Evolutionary conservation across 1,284 basidiomycete genomes (phyloP).

Genomic region (Boletellus sp.): DNA sequence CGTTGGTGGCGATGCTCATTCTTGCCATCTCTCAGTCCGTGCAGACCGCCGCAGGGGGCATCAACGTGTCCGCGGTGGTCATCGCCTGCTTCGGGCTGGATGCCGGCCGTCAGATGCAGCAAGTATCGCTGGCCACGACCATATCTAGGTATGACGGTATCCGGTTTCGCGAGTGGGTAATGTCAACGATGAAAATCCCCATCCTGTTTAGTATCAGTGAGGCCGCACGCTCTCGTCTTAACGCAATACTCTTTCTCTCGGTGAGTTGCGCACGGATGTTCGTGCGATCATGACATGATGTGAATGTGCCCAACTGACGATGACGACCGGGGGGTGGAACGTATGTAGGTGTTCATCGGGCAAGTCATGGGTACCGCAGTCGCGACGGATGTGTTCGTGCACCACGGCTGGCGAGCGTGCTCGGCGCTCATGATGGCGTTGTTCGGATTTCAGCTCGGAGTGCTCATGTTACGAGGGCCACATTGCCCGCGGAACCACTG

Average conservation of each 20-base stretch:
- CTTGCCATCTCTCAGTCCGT: slow-evolving; percentile 47
- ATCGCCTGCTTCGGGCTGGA: slow-evolving; percentile 45
- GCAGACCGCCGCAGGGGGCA: slow-evolving; percentile 55
- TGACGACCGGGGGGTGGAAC: not conserved
- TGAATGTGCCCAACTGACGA: not conserved
- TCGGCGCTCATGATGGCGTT: slow-evolving; percentile 51
- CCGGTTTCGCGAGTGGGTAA: too few relatives aligned
- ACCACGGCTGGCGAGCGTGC: slow-evolving; percentile 57
- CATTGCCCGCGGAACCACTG: slow-evolving; percentile 49
- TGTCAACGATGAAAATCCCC: too few relatives aligned
- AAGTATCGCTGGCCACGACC: slow-evolving; percentile 36
- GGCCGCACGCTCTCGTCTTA: slow-evolving; percentile 56
- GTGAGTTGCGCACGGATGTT: slow-evolving; percentile 29
- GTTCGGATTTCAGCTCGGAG: slow-evolving; percentile 42
- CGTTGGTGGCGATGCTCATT: slow-evolving; percentile 45
- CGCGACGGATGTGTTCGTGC: slow-evolving; percentile 57
- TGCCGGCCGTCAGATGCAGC: slow-evolving; percentile 43
- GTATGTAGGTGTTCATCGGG: slow-evolving; percentile 48
- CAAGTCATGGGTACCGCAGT: slow-evolving; percentile 66
- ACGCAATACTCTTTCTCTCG: slow-evolving; percentile 59
- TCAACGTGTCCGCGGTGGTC: slow-evolving; percentile 56
- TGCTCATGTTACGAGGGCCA: slow-evolving; percentile 53
- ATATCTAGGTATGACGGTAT: slow-evolving; percentile 33
- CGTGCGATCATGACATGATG: not conserved
- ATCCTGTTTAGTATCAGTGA: slow-evolving; percentile 44